These are phyloP conservation scores for Dothistroma pini DNA, from an alignment of 2,329 filamentous ascomycete genomes.

Conservation along the genomic window DNA sequence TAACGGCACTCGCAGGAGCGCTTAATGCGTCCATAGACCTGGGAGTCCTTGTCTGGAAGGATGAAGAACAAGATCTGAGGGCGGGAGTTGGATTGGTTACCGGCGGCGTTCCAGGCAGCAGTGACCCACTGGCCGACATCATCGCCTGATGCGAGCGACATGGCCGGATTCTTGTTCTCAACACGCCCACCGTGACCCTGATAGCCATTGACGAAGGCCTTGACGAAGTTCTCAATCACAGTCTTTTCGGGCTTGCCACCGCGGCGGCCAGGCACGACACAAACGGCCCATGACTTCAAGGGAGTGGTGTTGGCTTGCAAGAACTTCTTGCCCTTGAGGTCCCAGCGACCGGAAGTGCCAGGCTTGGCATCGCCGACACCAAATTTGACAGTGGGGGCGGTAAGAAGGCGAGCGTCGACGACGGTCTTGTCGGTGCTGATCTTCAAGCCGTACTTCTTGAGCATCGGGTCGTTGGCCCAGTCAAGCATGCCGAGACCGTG, in stretches of 20 bases:
- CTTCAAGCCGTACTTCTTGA: constrained; percentile 69
- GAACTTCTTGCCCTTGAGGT: constrained; percentile 79
- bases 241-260: constrained; percentile 40
- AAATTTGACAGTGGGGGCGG: constrained; percentile 69
- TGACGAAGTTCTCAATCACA: constrained; percentile 52
- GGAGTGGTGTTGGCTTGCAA: constrained; percentile 54
- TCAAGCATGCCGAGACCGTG: constrained; percentile 63
- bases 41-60: constrained; percentile 65
- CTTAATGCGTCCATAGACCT: constrained; percentile 81
- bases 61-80: constrained; percentile 81
- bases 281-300: constrained; percentile 72
- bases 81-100: constrained; percentile 50
- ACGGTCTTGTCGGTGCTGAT: constrained; percentile 62
- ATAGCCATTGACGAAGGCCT: constrained; percentile 61
- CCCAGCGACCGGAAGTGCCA: constrained; percentile 73
- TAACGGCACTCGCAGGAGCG: constrained; percentile 81
- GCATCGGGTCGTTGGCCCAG: constrained; percentile 65
- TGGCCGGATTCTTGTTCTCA: constrained; percentile 43
- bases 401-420: constrained; percentile 65
- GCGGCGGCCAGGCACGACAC: constrained; percentile 59
- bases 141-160: constrained; percentile 36
- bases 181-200: constrained; percentile 59
- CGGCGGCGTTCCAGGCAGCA: constrained; percentile 52
- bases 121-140: constrained; percentile 34
- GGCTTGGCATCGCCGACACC: constrained; percentile 54